Evolutionary conservation across 2,329 filamentous ascomycete genomes (phyloP).

Genomic region (Pyrenochaeta sp.): DNA sequence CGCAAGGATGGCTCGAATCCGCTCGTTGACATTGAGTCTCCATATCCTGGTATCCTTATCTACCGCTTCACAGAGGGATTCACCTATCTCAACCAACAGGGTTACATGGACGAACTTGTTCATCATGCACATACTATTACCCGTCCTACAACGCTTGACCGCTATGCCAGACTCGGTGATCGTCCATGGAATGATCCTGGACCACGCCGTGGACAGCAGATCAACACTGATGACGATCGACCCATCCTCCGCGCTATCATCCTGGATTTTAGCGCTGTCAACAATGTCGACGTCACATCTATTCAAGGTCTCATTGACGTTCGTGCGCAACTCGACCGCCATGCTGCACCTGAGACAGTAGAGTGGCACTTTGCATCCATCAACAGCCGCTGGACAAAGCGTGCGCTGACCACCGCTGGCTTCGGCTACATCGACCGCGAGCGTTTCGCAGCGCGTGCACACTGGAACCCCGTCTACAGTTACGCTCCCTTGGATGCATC

Average conservation of each 20-base stretch:
- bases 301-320: conserved; percentile 93
- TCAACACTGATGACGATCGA: conserved; percentile 58
- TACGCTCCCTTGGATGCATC: conserved; percentile 84
- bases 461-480: conserved; percentile 94
- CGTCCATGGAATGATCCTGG: conserved; percentile 96
- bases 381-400: conserved; percentile 92
- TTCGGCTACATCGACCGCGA: conserved; percentile 75
- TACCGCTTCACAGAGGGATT: conserved; percentile 96
- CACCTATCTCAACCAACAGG: conserved; percentile 93
- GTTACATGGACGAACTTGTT: conserved; percentile 77
- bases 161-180: conserved; percentile 67
- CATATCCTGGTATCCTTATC: conserved; percentile 93
- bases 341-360: conserved; percentile 79
- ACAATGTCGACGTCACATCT: conserved; percentile 92
- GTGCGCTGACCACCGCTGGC: conserved; percentile 83
- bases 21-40: conserved; percentile 76
- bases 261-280: conserved; percentile 91
- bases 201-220: conserved; percentile 65
- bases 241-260: conserved; percentile 88
- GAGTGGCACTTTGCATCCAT: conserved; percentile 98
- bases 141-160: conserved; percentile 75
- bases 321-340: conserved; percentile 89
- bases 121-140: conserved; percentile 65
- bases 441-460: conserved; percentile 59
- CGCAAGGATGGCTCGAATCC: conserved; percentile 94